Base-by-base conservation (phyloP, 2,329 filamentous ascomycete genomes). In the Aspergillus versicolor region DNA sequence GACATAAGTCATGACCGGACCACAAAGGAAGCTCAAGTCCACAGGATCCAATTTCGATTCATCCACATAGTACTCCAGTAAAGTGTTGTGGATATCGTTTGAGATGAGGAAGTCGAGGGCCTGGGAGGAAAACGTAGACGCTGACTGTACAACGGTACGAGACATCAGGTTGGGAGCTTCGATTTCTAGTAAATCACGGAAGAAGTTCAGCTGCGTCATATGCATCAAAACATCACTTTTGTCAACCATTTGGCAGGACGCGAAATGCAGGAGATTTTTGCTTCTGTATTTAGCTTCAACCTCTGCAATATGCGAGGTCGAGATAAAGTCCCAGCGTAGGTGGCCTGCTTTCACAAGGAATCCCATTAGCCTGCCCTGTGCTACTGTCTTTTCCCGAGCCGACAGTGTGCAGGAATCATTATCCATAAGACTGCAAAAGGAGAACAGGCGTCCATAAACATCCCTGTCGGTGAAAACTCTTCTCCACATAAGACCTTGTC, bases 401-500 rank as follows among this genome's bases (percentile, higher is more conserved):
- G 73, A 78, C 15, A 82, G 65, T 49, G 71, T 68, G 32, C 63
- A 68, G 27, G 76, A 65, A n/a, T 70, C 70, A 44, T 68, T 62
- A 9, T 64, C 65, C 8, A 71, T 71, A 42, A 81, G 70, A 59
- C 79, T 82, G 64, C 81, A 85, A 51, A 81, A 75, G 30, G 80
- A 78, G 70, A 84, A 88, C 32, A 87, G 74, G 7, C 80, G 72
- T 1, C 74, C 75, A 62, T 86, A 86, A 6, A 87, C 79, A 64
- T 86, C 79, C 57, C 77, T 79, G 61, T 88, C 85, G 2, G 79
- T 77, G 63, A 88, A 87, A 1, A 88, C 63, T 17, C 85, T 80
- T 65, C 84, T 81, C 85, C 84, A 87, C 65, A 88, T 75, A 1
- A 85, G 71, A 0, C 81, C 81, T 61, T 82, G 80, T 4, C 80